Conservation (phyloP, 257 asterid genomes). For the Perilla frutescens region DNA sequence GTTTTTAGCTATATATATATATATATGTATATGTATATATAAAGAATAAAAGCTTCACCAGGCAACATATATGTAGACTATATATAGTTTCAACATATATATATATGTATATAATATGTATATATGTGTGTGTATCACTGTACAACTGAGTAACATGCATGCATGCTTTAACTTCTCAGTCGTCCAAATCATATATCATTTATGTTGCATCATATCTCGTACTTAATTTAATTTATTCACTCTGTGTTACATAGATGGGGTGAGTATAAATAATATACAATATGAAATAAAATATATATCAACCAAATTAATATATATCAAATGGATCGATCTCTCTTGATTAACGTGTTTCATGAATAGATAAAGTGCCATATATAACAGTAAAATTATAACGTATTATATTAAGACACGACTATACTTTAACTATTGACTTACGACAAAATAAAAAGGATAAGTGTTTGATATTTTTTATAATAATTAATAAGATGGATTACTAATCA, state of each 20-base stretch:
- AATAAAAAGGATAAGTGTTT: neutral
- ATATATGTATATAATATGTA: neutral
- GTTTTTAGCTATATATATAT: neutral
- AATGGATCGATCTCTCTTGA: too few relatives aligned
- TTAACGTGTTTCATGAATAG: neutral
- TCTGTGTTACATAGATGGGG: too few relatives aligned
- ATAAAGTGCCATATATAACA: neutral
- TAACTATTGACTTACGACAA: constrained; percentile 11
- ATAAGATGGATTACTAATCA: neutral
- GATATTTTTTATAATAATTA: neutral
- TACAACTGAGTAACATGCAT: too few relatives aligned
- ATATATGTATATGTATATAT: too few relatives aligned
- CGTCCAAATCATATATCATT: too few relatives aligned
- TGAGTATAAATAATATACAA: too few relatives aligned
- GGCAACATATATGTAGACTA: neutral
- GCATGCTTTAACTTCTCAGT: too few relatives aligned
- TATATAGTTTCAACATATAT: neutral
- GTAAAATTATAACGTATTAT: neutral
- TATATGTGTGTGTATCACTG: neutral
- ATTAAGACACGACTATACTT: constrained; percentile 10
- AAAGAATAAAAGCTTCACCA: neutral
- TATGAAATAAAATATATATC: neutral
- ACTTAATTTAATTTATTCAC: too few relatives aligned
- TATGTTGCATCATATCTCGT: neutral
- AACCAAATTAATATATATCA: neutral